Conservation (phyloP, 257 asterid species). For the Datura wrightii region DNA sequence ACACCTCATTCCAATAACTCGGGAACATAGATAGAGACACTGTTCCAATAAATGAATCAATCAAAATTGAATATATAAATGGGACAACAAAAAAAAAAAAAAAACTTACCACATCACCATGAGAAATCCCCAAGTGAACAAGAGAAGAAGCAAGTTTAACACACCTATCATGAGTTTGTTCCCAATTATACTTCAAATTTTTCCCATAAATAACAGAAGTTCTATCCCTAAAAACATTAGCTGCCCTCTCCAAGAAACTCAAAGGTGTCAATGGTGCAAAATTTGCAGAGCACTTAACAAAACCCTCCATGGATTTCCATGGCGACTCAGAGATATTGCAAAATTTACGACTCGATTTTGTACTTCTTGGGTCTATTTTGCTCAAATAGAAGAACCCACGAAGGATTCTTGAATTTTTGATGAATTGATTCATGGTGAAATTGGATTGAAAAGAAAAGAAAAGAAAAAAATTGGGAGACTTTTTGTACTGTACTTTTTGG, state of each 20-base stretch:
- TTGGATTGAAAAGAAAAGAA: not conserved
- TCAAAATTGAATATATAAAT: too few relatives aligned
- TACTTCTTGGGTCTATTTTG: not conserved
- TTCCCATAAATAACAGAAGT: constrained; percentile 19
- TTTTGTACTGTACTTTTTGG: too few relatives aligned
- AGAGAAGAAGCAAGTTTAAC: constrained; percentile 22
- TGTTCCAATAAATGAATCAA: too few relatives aligned
- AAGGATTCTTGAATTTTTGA: not conserved
- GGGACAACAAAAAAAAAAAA: not conserved
- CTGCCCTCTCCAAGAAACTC: constrained; percentile 28
- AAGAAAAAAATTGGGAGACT: too few relatives aligned
- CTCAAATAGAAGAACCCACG: not conserved
- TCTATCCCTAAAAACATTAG: constrained; percentile 10
- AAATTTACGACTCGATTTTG: not conserved
- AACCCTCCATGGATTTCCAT: constrained; percentile 2
- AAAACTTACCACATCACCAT: constrained; percentile 27
- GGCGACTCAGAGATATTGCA: not conserved
- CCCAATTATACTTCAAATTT: constrained; percentile 20
- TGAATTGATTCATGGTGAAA: not conserved
- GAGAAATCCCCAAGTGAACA: constrained; percentile 22
- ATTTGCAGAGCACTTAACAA: constrained; percentile 8
- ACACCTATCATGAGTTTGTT: constrained; percentile 10
- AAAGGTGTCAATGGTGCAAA: constrained; percentile 19
- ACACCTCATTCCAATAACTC: too few relatives aligned
- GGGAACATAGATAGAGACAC: too few relatives aligned